Base-by-base conservation (phyloP, 257 asterid genomes). In the Henckelia pumila region DNA sequence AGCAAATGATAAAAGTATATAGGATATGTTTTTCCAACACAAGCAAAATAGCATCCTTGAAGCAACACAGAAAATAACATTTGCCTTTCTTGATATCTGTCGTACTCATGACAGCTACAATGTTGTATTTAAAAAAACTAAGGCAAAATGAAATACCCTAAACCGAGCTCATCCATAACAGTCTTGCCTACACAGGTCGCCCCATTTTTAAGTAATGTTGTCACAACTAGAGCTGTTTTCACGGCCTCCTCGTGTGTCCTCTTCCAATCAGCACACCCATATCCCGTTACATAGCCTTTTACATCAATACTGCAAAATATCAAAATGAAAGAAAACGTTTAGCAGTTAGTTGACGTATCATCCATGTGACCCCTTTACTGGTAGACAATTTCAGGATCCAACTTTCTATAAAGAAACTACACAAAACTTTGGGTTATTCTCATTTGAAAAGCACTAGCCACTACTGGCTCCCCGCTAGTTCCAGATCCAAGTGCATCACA, bases 161-260 rank as follows among this genome's bases (percentile, higher is more conserved):
- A 79, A 63, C 95, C 97, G 77, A 94, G 85, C 80, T 91, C 96
- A 74, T 81, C 95, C 92, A 94, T 88, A 79, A 85, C 84, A 5
- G 96, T 84, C 91, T 83, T 91, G 53, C 99, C 97, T 79, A 76
- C 76, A 73, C 96, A 94, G 56, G 93, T 77, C 6, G 96, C 89
- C 30, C 97, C 99, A 67, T 75, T 84, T 76, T 71, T 83, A 67
- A 94, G 80, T 85, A 94, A 77, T 20, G 78, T 61, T 8, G 94
- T 84, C 50, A 94, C 92, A 68, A 82, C 91, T 70, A 87, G 24
- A 53, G 99, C 97, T 4, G 91, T 88, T 75, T 81, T 81, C 47
- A 76, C 83, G 5, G 96, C 94, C 28, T 67, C 93, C 72, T 84
- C 96, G 7, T 94, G 96, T 8, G 95, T 88, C 79, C 72, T 85